Conservation (phyloP, 192 early-diverging fungal genomes). For the Entomortierella parvispora region DNA sequence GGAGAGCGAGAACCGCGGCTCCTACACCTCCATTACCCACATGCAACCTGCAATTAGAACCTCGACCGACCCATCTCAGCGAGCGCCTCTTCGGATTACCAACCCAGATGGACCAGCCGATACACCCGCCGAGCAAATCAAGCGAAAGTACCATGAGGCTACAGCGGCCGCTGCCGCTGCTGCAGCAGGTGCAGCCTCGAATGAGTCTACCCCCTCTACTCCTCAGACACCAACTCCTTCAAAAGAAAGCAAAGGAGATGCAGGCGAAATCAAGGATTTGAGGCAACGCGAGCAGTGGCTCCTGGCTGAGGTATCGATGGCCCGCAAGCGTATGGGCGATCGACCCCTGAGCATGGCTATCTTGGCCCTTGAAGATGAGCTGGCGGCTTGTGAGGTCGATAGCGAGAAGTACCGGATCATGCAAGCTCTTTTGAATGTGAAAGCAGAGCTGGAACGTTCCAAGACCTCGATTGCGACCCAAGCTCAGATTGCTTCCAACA, state of each 20-base stretch:
- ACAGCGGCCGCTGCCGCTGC: neutral
- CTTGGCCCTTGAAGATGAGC: constrained; percentile 27
- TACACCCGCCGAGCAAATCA: neutral
- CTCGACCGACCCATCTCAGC: constrained; percentile 16
- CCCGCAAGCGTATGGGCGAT: constrained; percentile 40
- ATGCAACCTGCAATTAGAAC: neutral
- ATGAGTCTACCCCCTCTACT: neutral
- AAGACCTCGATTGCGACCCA: constrained; percentile 58
- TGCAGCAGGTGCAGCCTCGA: neutral
- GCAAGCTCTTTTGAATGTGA: constrained; percentile 58
- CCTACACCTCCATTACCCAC: constrained; percentile 11
- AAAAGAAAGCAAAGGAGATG: neutral
- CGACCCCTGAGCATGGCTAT: constrained; percentile 37
- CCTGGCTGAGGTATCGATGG: constrained; percentile 33
- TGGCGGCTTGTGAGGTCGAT: constrained; percentile 51
- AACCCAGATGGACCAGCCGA: constrained; percentile 6
- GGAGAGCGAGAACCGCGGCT: constrained; percentile 1
- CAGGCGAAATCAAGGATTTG: constrained; percentile 20
- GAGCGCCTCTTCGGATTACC: constrained; percentile 3
- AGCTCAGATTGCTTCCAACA: constrained; percentile 57
- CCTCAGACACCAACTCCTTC: neutral
- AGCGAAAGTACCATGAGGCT: neutral
- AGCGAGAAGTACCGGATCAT: constrained; percentile 62
- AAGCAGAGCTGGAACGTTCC: constrained; percentile 58
- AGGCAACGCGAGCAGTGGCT: constrained; percentile 49